These are phyloP conservation scores for Pseudocercospora eumusae DNA, from an alignment of 2,329 filamentous ascomycete genomes.

Conservation along the genomic window DNA sequence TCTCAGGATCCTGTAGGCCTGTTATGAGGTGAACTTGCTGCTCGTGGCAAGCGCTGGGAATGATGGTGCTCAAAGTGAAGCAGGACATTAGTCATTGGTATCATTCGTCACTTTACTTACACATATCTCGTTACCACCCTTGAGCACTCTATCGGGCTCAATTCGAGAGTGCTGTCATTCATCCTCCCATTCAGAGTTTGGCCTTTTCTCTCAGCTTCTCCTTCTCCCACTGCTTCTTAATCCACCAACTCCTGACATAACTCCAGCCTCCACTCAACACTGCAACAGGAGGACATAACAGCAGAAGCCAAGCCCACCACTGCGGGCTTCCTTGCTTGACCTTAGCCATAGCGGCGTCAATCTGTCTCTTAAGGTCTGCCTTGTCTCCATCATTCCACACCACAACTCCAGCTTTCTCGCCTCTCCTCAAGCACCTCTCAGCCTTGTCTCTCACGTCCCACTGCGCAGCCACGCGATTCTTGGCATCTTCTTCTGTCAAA, in stretches of 20 bases:
- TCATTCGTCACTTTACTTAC: constrained; percentile 3
- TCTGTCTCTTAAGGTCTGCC: constrained; percentile 66
- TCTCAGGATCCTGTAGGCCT: background rate
- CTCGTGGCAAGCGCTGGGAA: background rate
- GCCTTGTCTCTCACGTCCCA: constrained; percentile 84
- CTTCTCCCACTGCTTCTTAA: constrained; percentile 71
- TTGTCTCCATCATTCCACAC: constrained; percentile 86
- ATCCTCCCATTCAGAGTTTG: constrained; percentile 50
- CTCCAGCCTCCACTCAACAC: constrained; percentile 68
- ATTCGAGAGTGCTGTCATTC: background rate
- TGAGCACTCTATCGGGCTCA: background rate
- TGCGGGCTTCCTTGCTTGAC: constrained; percentile 65
- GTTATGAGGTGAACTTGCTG: background rate
- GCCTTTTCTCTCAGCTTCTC: constrained; percentile 58
- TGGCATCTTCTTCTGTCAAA: constrained; percentile 79
- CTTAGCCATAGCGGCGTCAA: constrained; percentile 65
- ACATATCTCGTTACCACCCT: background rate
- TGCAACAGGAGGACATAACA: constrained; percentile 73
- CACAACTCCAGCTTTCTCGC: constrained; percentile 67
- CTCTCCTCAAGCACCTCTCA: constrained; percentile 67
- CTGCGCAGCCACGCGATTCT: constrained; percentile 83
- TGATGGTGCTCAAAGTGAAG: background rate
- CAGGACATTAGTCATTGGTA: background rate
- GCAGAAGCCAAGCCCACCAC: constrained; percentile 79
- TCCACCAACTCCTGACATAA: constrained; percentile 69